Conservation (phyloP, 371 early-diverging fungal genomes). For the Saksenaea vasiformis region DNA sequence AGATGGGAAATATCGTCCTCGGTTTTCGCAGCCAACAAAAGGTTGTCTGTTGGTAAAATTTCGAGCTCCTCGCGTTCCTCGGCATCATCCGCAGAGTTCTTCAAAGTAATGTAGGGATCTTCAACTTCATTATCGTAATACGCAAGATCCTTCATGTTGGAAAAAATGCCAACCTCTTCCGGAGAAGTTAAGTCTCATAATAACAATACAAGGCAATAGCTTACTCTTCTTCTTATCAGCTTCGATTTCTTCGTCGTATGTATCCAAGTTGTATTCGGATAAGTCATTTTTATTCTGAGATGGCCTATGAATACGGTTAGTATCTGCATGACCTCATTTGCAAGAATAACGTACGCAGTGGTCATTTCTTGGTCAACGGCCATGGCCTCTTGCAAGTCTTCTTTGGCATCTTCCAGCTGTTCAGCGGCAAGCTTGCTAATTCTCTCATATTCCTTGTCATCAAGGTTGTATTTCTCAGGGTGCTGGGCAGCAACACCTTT, state of each 20-base stretch:
- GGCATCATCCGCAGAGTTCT: constrained; percentile 66
- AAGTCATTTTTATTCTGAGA: constrained; percentile 59
- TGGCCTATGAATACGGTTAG: neutral
- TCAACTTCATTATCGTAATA: constrained; percentile 76
- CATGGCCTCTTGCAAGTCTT: constrained; percentile 59
- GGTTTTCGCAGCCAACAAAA: constrained; percentile 89
- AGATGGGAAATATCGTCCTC: constrained; percentile 95
- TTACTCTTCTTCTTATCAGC: constrained; percentile 39
- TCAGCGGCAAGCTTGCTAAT: constrained; percentile 71
- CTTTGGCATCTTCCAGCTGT: constrained; percentile 74
- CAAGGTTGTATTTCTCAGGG: constrained; percentile 78
- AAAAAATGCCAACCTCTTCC: constrained; percentile 57
- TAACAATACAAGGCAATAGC: constrained; percentile 10
- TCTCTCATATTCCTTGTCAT: constrained; percentile 84
- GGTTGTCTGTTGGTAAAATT: constrained; percentile 80
- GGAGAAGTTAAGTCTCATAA: neutral
- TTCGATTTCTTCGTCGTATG: constrained; percentile 67
- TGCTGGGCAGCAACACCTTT: constrained; percentile 83
- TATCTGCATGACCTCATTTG: neutral
- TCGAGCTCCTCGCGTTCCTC: constrained; percentile 82
- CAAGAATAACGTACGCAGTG: neutral
- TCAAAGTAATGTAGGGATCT: constrained; percentile 81
- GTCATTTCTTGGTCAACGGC: constrained; percentile 25
- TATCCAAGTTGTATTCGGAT: constrained; percentile 76
- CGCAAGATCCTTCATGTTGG: constrained; percentile 76